Base-by-base conservation (phyloP, 768 basidiomycete genomes). In the Leccinum fibrillosum region DNA sequence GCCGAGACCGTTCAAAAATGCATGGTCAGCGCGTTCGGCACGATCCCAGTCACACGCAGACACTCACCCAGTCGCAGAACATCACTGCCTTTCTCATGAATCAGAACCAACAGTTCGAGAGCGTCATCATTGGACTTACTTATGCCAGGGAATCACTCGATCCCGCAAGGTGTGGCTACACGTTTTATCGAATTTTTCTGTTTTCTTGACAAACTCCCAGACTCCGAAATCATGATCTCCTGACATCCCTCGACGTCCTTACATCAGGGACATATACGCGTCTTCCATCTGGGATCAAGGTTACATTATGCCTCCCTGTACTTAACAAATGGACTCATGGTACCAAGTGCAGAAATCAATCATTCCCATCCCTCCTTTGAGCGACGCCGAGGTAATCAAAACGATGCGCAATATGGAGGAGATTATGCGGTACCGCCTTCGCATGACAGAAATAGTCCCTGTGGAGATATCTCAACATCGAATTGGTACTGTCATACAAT, bases 221-320 rank as follows among this genome's bases (percentile, higher is more conserved):
- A 68, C 82, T 94, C 19, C 87, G 95, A 56, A 98, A 98, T 74
- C 93, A 95, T 60, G 96, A 98, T 72, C 77, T 98, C 23, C 80
- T 94, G 4, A 96, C 94, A 1, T 95, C 95, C 23, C 75, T 98
- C 37, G 90, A 94, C 63, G 90, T 98, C 55, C 78, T 97, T 32
- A 90, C 90, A 2, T 86, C 86, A 12, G 95, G 94, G 0, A 86
- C 90, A 15, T 98, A 98, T 68, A 78, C 85, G 39, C 80, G 92
- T 26, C 82, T 98, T 15, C 94, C 96, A 17, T 81, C 85, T 2
- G 79, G 77, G 53, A 88, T 96, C 69, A 91, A 90, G 83, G 92
- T 91, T 54, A 63, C 56, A 56, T 64, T 51, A 30, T 52, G 17
- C 58, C 53, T 57, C 35, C 51, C 54, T 64, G 62, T 59, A 59